Conservation (phyloP, 148 eudicot genomes). For the Fagopyrum homotropicum region DNA sequence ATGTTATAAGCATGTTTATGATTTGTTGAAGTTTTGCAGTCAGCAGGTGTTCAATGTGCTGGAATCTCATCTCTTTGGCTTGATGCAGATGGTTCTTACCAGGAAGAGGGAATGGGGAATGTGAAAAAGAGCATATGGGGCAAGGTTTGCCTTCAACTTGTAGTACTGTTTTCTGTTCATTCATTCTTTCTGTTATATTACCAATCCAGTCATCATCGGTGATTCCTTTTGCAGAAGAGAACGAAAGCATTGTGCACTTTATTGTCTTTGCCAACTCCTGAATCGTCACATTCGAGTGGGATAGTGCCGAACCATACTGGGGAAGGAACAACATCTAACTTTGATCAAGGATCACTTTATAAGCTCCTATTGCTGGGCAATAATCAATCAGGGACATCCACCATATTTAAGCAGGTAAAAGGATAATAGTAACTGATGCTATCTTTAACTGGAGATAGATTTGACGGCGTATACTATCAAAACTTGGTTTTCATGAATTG, state of each 20-base stretch:
- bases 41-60: constrained; percentile 51
- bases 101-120: constrained; percentile 58
- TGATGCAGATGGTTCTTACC: constrained; percentile 44
- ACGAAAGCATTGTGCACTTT: constrained; percentile 86
- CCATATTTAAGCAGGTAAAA: constrained; percentile 88
- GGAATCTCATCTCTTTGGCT: constrained; percentile 62
- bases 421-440: neutral
- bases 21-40: constrained; percentile 34
- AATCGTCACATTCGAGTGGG: constrained; percentile 38
- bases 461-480: neutral
- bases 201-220: neutral
- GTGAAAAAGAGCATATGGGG: constrained; percentile 51
- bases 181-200: neutral
- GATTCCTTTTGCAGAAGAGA: constrained; percentile 54
- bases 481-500: neutral
- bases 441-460: neutral
- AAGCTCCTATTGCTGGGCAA: constrained; percentile 82
- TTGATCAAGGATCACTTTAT: constrained; percentile 22
- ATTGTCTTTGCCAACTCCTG: constrained; percentile 84
- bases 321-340: constrained; percentile 29
- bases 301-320: constrained; percentile 54
- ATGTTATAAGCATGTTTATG: neutral
- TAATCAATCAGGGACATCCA: constrained; percentile 87
- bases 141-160: constrained; percentile 32
- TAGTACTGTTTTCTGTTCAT: neutral